Evolutionary conservation across 768 basidiomycete species (phyloP), one percentile per base, ranked within the genome.

Genomic region (Lyophyllum decastes): DNA sequence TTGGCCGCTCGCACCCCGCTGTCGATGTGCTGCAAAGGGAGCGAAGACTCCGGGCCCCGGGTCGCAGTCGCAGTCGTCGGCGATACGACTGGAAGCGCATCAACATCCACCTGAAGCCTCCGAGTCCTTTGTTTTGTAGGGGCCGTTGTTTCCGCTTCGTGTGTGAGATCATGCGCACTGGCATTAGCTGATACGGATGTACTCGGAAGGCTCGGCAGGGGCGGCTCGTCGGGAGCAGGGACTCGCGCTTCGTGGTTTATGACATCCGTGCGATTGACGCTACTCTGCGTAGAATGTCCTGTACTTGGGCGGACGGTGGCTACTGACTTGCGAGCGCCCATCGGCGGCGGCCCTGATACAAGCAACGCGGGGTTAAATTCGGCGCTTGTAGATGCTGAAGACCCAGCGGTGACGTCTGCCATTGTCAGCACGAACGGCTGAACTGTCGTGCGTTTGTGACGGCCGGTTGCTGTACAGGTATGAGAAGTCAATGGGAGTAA

Each of bases 1-100:
- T 62, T 56, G 11, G 55, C 46, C 11, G 55, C 54, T 11, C 69
- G 66, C 21, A 68, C 49, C 5, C 72, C 71, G 45, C 72, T 73
- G 48, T 72, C 71, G 30, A 65, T 58, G 47, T 73, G 71, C 56
- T 68, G 71, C 30, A 52, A 10, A 14, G 59, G 45, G 11, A 43
- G 40, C 25, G 35, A 30, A 26, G 45, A 16, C 16, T 16, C 43
- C 33, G 44, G 51, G 35, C 2, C 19, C 26, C 26, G 40, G 24
- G 16, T 57, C 21, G 49, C 38, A 41, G 52, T 7, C 21, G 49
- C 38, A 41, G 52, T 7, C 14, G 30, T 16, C 9, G 35, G 33
- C 14, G 55, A 22, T 7, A 6, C 46, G 10, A 43, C 48, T 21
- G 51, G 14, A 10, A 21, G 16, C 25, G 26, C 22, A 10, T 43